Base-by-base conservation (phyloP, 2,329 filamentous ascomycete genomes). In the Aspergillus fijiensis region DNA sequence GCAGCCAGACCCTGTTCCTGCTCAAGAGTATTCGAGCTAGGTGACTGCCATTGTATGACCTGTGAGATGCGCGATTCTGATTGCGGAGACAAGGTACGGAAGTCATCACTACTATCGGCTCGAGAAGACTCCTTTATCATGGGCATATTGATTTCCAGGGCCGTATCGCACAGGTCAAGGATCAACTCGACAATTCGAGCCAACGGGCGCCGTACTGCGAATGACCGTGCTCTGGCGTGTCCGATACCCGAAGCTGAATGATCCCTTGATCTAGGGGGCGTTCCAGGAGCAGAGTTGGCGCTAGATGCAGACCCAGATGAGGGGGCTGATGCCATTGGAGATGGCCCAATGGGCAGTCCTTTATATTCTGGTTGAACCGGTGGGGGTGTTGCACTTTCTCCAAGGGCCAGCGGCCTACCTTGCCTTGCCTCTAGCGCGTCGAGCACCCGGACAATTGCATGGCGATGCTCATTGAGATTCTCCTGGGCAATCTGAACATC, bases 401-500 rank as follows among this genome's bases (percentile, higher is more conserved):
- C 67, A 47, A 63, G 60, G 56, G 70, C 65, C 50, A 67, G 42
- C 65, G 67, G 75, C 70, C 82, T 59, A 81, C 79, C 76, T 71
- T 70, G 79, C 67, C 71, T 70, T 59, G 89, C 88, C 75, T 99
- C 95, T 47, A 97, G 83, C 21, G 91, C 91, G 78, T 99, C 96
- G 11, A 99, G 84, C 9, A 99, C 92, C 75, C 89, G 96, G 72
- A 99, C 95, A 69, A 99, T 96, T 45, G 90, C 85, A 75, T 96
- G 93, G 5, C 95, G 89, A 76, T 99, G 95, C 71, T 99, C 95
- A 6, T 89, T 90, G 52, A 99, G 81, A 63, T 87, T 92, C 72
- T 99, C 95, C 71, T 99, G 95, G 5, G 93, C 87, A 82, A 98
- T 89, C 73, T 99, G 94, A 4, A 99, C 92, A 69, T 98, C 94